Percentiles rank a stretch among this genome's conserved stretches.
Conservation (phyloP, 2,329 filamentous ascomycete genomes). For the Paraphaeosphaeria minitans region DNA sequence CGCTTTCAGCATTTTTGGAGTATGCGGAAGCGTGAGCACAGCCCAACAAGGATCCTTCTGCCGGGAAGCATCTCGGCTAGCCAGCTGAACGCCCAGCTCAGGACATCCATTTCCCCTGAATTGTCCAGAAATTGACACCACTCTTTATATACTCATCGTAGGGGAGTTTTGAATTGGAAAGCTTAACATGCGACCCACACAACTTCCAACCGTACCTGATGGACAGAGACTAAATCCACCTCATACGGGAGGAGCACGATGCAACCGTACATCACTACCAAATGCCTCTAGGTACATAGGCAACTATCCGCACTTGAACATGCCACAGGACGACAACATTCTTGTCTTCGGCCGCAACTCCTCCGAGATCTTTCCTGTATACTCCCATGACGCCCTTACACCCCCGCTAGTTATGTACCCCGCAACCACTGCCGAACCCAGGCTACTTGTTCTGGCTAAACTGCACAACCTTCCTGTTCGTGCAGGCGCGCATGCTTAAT, state of each 20-base stretch:
- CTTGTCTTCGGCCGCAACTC: too few species aligned
- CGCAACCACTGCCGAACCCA: constrained; percentile 8
- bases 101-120: not conserved
- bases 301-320: not conserved
- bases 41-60: not conserved
- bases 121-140: not conserved
- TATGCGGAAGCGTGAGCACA: not conserved
- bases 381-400: not conserved
- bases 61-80: not conserved
- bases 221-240: not conserved
- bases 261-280: constrained; percentile 3
- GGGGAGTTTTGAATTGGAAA: too few species aligned
- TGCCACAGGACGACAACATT: not conserved
- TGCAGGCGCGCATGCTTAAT: constrained; percentile 1
- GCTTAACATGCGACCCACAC: not conserved
- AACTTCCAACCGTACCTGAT: not conserved
- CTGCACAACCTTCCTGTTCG: constrained; percentile 9
- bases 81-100: not conserved
- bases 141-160: not conserved
- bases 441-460: constrained; percentile 10
- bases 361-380: not conserved
- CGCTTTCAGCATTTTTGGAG: too few species aligned
- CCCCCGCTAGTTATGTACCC: constrained; percentile 8
- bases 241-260: not conserved
- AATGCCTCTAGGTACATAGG: not conserved